Conservation (phyloP, 345 rosid genomes). For the Boechera retrofracta region DNA sequence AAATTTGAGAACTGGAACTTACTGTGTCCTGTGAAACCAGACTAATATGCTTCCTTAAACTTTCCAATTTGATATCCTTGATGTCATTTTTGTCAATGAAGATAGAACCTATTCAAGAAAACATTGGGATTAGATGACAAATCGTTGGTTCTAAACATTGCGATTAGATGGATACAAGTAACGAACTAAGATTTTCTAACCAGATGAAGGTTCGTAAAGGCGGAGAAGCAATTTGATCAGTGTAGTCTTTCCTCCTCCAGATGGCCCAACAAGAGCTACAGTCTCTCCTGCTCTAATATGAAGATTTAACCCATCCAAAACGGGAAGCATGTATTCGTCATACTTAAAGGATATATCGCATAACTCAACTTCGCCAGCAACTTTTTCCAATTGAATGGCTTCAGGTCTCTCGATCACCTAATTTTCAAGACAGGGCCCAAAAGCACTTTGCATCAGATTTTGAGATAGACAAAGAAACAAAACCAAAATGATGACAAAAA, state of each 20-base stretch:
- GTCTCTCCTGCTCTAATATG: constrained; percentile 94
- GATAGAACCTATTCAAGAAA: constrained; percentile 58
- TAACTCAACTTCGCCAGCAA: constrained; percentile 80
- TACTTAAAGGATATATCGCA: constrained; percentile 71
- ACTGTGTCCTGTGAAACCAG: constrained; percentile 96
- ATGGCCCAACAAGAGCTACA: constrained; percentile 87
- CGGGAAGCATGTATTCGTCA: constrained; percentile 56
- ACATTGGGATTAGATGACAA: not conserved
- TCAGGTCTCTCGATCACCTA: constrained; percentile 72
- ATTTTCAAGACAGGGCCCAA: constrained; percentile 28
- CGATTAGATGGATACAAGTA: constrained; percentile 12
- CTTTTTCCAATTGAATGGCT: constrained; percentile 59
- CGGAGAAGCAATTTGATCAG: constrained; percentile 91
- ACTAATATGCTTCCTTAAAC: constrained; percentile 85
- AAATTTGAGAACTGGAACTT: constrained; percentile 41
- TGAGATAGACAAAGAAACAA: not conserved
- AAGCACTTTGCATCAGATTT: constrained; percentile 23
- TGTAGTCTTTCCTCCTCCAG: constrained; percentile 99
- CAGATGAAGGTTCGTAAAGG: constrained; percentile 79
- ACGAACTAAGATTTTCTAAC: constrained; percentile 45
- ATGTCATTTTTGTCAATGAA: constrained; percentile 70
- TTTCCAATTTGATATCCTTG: constrained; percentile 59
- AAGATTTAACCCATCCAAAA: constrained; percentile 74
- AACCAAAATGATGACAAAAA: not conserved
- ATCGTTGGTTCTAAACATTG: constrained; percentile 22